Evolutionary conservation across 1,139 yeast species (phyloP).

Genomic region (Yamadazyma triangularis): DNA sequence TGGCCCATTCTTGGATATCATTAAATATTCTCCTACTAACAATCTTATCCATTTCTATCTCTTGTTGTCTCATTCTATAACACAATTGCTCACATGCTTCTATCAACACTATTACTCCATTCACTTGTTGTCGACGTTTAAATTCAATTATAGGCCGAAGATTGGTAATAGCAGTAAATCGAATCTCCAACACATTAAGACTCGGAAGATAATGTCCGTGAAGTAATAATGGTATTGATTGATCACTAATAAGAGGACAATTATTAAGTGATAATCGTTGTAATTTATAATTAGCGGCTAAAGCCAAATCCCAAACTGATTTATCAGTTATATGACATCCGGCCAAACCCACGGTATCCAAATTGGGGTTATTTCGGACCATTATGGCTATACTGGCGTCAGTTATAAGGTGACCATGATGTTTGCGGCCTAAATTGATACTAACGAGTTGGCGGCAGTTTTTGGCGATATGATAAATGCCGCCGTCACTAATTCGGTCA

Average conservation of each 20-base stretch:
- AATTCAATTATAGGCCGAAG: conserved; percentile 64
- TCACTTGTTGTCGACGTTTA: conserved; percentile 54
- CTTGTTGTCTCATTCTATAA: conserved; percentile 56
- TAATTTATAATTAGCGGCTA: conserved; percentile 49
- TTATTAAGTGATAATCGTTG: conserved; percentile 75
- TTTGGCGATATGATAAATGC: conserved; percentile 61
- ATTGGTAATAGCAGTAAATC: conserved; percentile 59
- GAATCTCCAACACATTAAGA: conserved; percentile 71
- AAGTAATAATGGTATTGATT: conserved; percentile 61
- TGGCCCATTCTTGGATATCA: conserved; percentile 58
- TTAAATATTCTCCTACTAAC: conserved; percentile 49
- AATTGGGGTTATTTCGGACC: conserved; percentile 46
- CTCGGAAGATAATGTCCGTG: conserved; percentile 50
- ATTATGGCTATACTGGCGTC: conserved; percentile 63
- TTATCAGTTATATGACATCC: conserved; percentile 81
- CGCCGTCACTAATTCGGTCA: conserved; percentile 70
- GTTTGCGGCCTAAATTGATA: conserved; percentile 78
- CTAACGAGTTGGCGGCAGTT: conserved; percentile 51
- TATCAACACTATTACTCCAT: conserved; percentile 53
- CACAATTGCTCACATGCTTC: conserved; percentile 76
- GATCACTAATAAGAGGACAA: conserved; percentile 63
- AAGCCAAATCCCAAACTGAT: conserved; percentile 75
- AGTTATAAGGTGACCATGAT: conserved; percentile 63
- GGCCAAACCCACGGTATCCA: conserved; percentile 80
- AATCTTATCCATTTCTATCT: conserved; percentile 52